phyloP scores from a whole-genome alignment of 306 rosid species.

The Medicago ruthenica region DNA sequence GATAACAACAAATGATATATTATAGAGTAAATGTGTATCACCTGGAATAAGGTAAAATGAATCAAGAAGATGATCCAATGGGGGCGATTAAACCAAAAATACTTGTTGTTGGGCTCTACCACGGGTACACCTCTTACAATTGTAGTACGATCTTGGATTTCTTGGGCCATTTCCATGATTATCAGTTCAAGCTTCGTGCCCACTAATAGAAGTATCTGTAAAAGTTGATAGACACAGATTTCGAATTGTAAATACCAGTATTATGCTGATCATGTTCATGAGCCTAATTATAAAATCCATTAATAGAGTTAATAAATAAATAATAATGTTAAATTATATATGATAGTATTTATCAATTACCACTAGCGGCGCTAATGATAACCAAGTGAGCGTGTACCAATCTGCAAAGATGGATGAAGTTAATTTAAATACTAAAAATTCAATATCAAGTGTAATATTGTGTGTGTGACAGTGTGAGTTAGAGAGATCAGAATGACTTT shows the following conservation, averaged over 20 bases:
- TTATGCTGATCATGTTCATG: neutral
- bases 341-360: slow-evolving; percentile 55
- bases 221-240: neutral
- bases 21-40: neutral
- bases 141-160: slow-evolving; percentile 65
- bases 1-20: neutral
- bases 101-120: slow-evolving; percentile 70
- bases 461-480: neutral
- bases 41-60: slow-evolving; percentile 69
- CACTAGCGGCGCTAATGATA: slow-evolving; percentile 61
- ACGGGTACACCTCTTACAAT: slow-evolving; percentile 66
- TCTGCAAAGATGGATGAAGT: slow-evolving; percentile 44
- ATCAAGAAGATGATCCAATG: slow-evolving; percentile 64
- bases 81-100: slow-evolving; percentile 70
- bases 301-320: no score
- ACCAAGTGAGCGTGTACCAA: slow-evolving; percentile 65
- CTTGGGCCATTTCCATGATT: slow-evolving; percentile 79
- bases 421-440: neutral
- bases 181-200: slow-evolving; percentile 69
- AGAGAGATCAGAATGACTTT: neutral
- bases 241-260: neutral
- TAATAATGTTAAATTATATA: no score
- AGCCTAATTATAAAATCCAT: neutral
- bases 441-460: neutral
- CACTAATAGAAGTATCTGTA: slow-evolving; percentile 62